Conservation (phyloP, 2,329 filamentous ascomycete genomes). For the Hypoxylon sp. region DNA sequence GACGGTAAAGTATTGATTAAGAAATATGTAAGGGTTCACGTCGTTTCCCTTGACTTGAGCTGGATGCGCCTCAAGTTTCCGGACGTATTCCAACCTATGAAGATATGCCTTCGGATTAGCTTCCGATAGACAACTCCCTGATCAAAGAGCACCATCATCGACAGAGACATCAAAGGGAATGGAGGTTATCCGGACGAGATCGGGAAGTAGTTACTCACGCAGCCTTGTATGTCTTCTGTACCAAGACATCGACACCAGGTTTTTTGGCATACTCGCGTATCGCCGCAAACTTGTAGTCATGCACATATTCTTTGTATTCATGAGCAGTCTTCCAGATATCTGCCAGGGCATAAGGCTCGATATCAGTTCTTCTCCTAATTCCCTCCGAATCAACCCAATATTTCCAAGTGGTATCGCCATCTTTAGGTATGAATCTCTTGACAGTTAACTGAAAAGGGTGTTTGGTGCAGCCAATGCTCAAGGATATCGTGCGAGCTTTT, state of each 20-base stretch:
- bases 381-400: conserved; percentile 57
- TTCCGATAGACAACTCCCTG: neutral
- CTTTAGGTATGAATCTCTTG: conserved; percentile 58
- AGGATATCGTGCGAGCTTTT: conserved; percentile 54
- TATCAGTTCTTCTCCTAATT: conserved; percentile 48
- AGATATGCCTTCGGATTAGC: conserved; percentile 14
- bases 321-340: conserved; percentile 56
- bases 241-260: conserved; percentile 44
- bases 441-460: conserved; percentile 59
- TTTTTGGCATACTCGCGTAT: conserved; percentile 51
- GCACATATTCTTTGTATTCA: conserved; percentile 58
- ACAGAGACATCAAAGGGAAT: neutral
- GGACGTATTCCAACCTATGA: conserved; percentile 23
- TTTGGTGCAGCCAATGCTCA: conserved; percentile 58
- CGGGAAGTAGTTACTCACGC: conserved; percentile 48
- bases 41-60: conserved; percentile 44
- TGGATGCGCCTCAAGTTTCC: conserved; percentile 26
- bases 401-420: conserved; percentile 58
- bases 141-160: neutral
- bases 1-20: conserved; percentile 61
- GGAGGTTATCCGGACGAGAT: conserved; percentile 5
- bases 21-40: conserved; percentile 52
- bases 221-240: conserved; percentile 53
- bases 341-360: conserved; percentile 60
- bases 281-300: conserved; percentile 51